A percentile compares a stretch with the other conserved stretches of the same genome.
phyloP scores from a whole-genome alignment of 192 early-diverging fungal species.

The Gaertneriomyces semiglobifer region DNA sequence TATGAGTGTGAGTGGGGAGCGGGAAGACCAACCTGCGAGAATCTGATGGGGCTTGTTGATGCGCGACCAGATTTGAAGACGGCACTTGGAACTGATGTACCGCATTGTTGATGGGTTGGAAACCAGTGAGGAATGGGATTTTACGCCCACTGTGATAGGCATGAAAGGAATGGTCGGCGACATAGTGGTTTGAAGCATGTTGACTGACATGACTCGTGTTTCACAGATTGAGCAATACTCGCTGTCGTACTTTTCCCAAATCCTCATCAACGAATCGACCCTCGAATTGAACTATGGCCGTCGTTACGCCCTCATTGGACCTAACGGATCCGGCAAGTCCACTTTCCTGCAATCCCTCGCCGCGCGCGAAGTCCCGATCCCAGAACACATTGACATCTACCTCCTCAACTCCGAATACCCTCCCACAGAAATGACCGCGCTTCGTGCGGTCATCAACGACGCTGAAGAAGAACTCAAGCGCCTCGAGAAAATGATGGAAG shows the following conservation, averaged over 20 bases:
- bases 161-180: not conserved
- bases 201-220: not conserved
- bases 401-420: constrained; percentile 94
- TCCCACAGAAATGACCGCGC: constrained; percentile 86
- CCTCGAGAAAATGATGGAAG: constrained; percentile 89
- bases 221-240: constrained; percentile 81
- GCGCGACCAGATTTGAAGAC: too few species aligned
- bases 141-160: not conserved
- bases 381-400: constrained; percentile 96
- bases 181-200: not conserved
- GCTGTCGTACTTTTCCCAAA: constrained; percentile 90
- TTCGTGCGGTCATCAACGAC: constrained; percentile 85
- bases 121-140: too few species aligned
- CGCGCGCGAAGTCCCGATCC: constrained; percentile 90
- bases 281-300: constrained; percentile 99
- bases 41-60: too few species aligned
- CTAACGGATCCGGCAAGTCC: constrained; percentile 94
- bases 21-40: too few species aligned
- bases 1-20: too few species aligned
- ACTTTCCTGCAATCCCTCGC: constrained; percentile 93
- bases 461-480: constrained; percentile 86
- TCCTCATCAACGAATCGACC: constrained; percentile 87
- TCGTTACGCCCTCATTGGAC: constrained; percentile 92
- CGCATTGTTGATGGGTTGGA: too few species aligned
- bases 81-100: too few species aligned